phyloP scores from a whole-genome alignment of 2,329 filamentous ascomycete species.

The Talaromyces verruculosus region DNA sequence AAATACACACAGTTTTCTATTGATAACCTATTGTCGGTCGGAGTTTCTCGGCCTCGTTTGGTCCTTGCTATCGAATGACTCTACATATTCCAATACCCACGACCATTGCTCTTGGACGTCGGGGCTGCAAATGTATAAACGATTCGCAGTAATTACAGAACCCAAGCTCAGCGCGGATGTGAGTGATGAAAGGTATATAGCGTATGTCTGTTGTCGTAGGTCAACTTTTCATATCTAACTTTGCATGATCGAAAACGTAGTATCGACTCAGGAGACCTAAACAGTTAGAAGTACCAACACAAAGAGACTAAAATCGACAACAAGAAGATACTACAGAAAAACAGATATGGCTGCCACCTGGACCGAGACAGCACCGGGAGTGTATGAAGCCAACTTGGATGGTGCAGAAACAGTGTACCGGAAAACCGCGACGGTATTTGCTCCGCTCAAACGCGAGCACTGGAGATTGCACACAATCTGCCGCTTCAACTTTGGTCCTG shows the following conservation, averaged over 20 bases:
- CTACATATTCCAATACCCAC: neutral
- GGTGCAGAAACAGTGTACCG: constrained; percentile 20
- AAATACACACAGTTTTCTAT: neutral
- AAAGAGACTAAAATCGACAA: neutral
- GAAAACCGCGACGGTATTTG: constrained; percentile 6
- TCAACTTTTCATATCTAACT: neutral
- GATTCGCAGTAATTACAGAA: neutral
- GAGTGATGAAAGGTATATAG: neutral
- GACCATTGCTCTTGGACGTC: neutral
- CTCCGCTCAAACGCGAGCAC: constrained; percentile 14
- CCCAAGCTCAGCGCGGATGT: neutral
- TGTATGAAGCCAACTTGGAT: constrained; percentile 29
- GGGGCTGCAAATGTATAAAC: neutral
- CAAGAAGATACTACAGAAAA: neutral
- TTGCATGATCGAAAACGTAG: neutral
- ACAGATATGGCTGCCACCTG: neutral
- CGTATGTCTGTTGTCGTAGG: neutral
- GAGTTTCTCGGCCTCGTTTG: neutral
- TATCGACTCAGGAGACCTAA: neutral
- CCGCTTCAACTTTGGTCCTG: constrained; percentile 15
- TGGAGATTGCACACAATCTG: constrained; percentile 21
- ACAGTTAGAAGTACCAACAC: neutral
- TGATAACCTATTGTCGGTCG: neutral
- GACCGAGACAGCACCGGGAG: neutral
- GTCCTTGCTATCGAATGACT: neutral